These are phyloP conservation scores for Dalechampia spathulata DNA, from an alignment of 441 rosid species.

Conservation along the genomic window DNA sequence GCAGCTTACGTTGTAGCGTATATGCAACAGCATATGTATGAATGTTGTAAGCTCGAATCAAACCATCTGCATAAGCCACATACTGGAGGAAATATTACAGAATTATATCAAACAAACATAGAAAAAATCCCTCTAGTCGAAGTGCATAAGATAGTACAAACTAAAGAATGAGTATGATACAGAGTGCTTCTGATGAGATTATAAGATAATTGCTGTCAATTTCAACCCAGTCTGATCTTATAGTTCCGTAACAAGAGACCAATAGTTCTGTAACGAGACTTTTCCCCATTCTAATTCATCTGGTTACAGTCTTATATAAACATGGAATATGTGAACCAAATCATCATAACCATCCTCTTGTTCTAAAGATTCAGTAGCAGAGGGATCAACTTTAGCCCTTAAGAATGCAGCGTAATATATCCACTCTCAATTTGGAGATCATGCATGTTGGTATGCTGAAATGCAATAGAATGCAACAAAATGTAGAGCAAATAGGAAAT, in stretches of 20 bases:
- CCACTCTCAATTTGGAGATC: neutral
- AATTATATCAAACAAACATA: conserved; percentile 7
- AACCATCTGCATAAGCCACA: conserved; percentile 98
- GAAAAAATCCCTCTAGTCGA: conserved; percentile 12
- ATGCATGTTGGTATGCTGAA: neutral
- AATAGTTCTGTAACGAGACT: too few species aligned
- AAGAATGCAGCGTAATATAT: too few species aligned
- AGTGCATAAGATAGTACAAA: conserved; percentile 4
- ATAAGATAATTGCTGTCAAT: too few species aligned
- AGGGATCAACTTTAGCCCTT: too few species aligned
- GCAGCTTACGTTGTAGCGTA: conserved; percentile 81
- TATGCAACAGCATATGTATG: conserved; percentile 91
- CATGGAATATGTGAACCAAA: neutral
- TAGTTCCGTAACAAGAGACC: neutral
- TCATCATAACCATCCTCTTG: neutral
- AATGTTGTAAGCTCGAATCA: conserved; percentile 97
- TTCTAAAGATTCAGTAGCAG: too few species aligned
- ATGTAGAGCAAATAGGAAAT: neutral
- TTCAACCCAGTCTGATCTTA: neutral
- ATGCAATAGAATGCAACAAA: neutral
- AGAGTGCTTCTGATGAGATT: neutral
- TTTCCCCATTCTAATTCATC: neutral
- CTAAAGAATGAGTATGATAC: neutral
- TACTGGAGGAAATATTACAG: conserved; percentile 48
- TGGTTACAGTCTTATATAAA: neutral